Conservation (phyloP, 2,329 filamentous ascomycete genomes). For the Plenodomus tracheiphilus region DNA sequence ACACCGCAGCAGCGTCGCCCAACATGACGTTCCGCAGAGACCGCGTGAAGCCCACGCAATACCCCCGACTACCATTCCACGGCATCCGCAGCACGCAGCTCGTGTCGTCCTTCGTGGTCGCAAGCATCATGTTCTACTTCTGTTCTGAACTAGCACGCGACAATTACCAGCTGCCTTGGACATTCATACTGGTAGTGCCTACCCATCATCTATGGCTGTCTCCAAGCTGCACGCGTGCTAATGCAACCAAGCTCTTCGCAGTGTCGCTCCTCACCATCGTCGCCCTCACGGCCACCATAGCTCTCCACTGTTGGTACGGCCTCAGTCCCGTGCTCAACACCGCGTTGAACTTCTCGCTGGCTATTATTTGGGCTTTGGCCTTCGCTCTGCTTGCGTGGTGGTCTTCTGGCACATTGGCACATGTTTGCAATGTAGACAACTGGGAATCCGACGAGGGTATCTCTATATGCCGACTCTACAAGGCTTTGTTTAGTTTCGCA, state of each 20-base stretch:
- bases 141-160: slow-evolving; percentile 57
- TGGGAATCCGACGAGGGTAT: slow-evolving; percentile 61
- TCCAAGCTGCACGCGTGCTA: slow-evolving; percentile 2
- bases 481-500: slow-evolving; percentile 62
- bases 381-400: slow-evolving; percentile 59
- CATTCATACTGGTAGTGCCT: slow-evolving; percentile 59
- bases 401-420: slow-evolving; percentile 56
- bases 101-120: slow-evolving; percentile 53
- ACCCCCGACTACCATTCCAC: slow-evolving; percentile 51
- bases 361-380: slow-evolving; percentile 57
- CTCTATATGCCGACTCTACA: slow-evolving; percentile 61
- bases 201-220: background rate
- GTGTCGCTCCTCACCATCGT: slow-evolving; percentile 57
- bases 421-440: slow-evolving; percentile 53
- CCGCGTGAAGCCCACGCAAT: slow-evolving; percentile 47
- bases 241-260: slow-evolving; percentile 51
- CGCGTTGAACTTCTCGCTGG: slow-evolving; percentile 52
- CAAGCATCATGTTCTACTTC: slow-evolving; percentile 59
- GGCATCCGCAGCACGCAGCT: slow-evolving; percentile 47
- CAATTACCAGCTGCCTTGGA: slow-evolving; percentile 59
- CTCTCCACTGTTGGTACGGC: slow-evolving; percentile 56
- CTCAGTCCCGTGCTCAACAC: slow-evolving; percentile 58
- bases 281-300: slow-evolving; percentile 50
- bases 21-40: slow-evolving; percentile 22
- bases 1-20: background rate